Evolutionary conservation across 768 basidiomycete species (phyloP).

Genomic region (Leccinum disarticulatum): DNA sequence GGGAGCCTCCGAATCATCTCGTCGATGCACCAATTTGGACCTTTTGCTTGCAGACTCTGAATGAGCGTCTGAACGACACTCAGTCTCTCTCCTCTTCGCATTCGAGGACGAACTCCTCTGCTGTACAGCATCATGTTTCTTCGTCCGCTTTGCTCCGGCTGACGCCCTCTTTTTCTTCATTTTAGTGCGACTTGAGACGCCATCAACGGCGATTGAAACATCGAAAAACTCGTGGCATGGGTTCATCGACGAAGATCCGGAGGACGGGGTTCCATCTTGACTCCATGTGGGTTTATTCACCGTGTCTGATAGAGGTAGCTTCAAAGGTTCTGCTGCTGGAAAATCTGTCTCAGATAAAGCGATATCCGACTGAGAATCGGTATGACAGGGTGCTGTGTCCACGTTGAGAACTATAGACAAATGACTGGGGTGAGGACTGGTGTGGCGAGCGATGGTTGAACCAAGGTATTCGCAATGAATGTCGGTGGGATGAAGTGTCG

Average conservation of each 20-base stretch:
- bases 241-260: conserved; percentile 4
- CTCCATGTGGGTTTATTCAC: conserved; percentile 15
- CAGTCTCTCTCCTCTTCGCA: conserved; percentile 1
- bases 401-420: neutral
- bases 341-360: conserved; percentile 22
- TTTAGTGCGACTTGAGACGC: neutral
- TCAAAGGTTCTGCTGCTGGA: conserved; percentile 19
- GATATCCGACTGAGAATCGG: conserved; percentile 1
- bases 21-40: conserved; percentile 9
- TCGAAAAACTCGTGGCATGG: neutral
- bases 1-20: neutral
- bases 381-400: neutral
- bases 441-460: conserved; percentile 1
- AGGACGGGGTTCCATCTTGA: neutral
- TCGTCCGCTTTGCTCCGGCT: neutral
- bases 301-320: conserved; percentile 22
- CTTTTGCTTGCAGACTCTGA: conserved; percentile 25
- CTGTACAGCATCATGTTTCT: conserved; percentile 7
- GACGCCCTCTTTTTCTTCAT: conserved; percentile 13
- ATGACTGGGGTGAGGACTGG: neutral
- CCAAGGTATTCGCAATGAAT: neutral
- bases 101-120: neutral
- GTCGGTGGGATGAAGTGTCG: neutral
- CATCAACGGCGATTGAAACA: neutral
- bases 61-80: neutral